Percentiles rank a stretch among this genome's conserved stretches.
phyloP scores from a whole-genome alignment of 345 rosid genomes.

The Heritiera fomes region DNA sequence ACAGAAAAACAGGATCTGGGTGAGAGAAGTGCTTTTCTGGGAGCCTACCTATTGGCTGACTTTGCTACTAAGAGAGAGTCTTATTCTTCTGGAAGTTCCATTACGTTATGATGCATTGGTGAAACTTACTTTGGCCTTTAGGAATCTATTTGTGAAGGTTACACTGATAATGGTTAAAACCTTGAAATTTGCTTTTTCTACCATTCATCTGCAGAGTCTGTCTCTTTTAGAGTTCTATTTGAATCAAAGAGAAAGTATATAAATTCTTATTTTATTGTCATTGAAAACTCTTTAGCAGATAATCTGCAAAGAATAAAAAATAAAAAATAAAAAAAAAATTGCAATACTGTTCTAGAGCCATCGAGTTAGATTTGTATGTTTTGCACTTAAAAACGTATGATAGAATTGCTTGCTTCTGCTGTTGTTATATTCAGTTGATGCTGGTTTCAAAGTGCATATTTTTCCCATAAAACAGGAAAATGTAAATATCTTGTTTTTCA shows the following conservation, averaged over 20 bases:
- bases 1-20: neutral
- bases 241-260: neutral
- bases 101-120: neutral
- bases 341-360: neutral
- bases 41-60: neutral
- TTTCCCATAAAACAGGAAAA: too few species aligned
- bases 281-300: neutral
- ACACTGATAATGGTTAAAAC: neutral
- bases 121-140: neutral
- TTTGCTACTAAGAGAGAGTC: neutral
- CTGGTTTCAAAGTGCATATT: neutral
- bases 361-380: neutral
- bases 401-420: neutral
- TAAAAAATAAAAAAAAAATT: neutral
- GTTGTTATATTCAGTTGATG: neutral
- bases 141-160: neutral
- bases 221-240: neutral
- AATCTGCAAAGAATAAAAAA: too few species aligned
- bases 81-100: constrained; percentile 2
- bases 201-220: neutral
- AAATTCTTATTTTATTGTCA: neutral
- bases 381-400: neutral
- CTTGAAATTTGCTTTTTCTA: neutral
- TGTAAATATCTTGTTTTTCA: neutral
- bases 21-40: neutral